Evolutionary conservation across 768 basidiomycete species (phyloP).

Genomic region (Dacryopinax primogenitus): DNA sequence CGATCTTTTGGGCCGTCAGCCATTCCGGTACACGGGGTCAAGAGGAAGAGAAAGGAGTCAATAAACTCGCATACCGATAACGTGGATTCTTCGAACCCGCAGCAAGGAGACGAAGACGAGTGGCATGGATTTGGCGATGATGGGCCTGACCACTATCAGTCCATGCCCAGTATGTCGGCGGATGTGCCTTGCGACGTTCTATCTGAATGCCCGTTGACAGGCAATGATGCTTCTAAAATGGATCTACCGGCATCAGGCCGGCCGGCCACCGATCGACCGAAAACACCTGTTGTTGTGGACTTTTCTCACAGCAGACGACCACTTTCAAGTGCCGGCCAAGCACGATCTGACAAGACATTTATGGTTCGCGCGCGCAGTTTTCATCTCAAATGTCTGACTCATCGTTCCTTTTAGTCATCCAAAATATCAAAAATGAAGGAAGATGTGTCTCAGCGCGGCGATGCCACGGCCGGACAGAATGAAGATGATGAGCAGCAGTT

Average conservation of each 20-base stretch:
- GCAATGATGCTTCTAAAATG: neutral
- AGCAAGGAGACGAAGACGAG: conserved; percentile 15
- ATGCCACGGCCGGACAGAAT: conserved; percentile 13
- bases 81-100: conserved; percentile 9
- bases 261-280: conserved; percentile 15
- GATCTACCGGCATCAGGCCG: neutral
- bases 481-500: conserved; percentile 21
- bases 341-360: conserved; percentile 48
- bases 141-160: conserved; percentile 8
- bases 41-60: conserved; percentile 19
- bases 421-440: conserved; percentile 51
- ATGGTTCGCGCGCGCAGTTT: conserved; percentile 40
- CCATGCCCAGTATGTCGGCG: neutral
- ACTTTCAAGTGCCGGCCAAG: conserved; percentile 19
- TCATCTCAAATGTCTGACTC: neutral
- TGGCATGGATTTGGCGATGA: conserved; percentile 15
- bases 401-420: conserved; percentile 47
- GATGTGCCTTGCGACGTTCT: neutral
- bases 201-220: neutral
- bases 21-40: conserved; percentile 8
- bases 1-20: conserved; percentile 28
- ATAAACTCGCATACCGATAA: conserved; percentile 7
- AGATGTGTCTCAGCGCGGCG: conserved; percentile 20
- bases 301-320: conserved; percentile 35
- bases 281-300: conserved; percentile 39